These are phyloP conservation scores for Hansenula anomala DNA, from an alignment of 1,139 yeast species.

Conservation along the genomic window DNA sequence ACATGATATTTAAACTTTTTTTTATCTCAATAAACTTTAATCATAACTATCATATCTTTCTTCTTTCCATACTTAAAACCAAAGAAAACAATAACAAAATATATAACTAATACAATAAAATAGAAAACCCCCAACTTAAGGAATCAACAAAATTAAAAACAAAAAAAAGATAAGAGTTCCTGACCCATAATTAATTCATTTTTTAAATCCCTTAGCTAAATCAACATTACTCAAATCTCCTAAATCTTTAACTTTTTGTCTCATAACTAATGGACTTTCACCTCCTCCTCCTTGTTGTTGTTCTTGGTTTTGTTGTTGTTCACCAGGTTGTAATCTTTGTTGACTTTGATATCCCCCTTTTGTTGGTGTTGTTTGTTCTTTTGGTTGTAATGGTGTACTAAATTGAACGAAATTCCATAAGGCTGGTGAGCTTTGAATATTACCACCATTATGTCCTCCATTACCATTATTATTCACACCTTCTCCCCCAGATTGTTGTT, in stretches of 20 bases:
- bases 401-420: constrained; percentile 77
- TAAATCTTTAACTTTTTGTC: constrained; percentile 23
- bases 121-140: no score
- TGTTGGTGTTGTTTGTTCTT: constrained; percentile 40
- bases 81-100: background rate
- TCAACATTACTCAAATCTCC: constrained; percentile 44
- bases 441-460: background rate
- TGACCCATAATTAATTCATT: constrained; percentile 1
- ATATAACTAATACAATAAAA: background rate
- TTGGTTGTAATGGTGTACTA: constrained; percentile 51
- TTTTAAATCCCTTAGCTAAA: constrained; percentile 35
- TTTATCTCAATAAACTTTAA: no score
- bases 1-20: no score
- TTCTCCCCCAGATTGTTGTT: no score
- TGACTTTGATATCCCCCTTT: no score
- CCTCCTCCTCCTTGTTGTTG: constrained; percentile 7
- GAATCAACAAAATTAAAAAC: no score
- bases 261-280: constrained; percentile 17
- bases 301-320: constrained; percentile 11
- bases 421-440: constrained; percentile 58
- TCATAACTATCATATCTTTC: no score
- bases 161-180: no score
- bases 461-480: constrained; percentile 10
- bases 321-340: no score
- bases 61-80: no score